Conservation (phyloP, 805 yeast genomes). For the Metschnikowia hibisci region DNA sequence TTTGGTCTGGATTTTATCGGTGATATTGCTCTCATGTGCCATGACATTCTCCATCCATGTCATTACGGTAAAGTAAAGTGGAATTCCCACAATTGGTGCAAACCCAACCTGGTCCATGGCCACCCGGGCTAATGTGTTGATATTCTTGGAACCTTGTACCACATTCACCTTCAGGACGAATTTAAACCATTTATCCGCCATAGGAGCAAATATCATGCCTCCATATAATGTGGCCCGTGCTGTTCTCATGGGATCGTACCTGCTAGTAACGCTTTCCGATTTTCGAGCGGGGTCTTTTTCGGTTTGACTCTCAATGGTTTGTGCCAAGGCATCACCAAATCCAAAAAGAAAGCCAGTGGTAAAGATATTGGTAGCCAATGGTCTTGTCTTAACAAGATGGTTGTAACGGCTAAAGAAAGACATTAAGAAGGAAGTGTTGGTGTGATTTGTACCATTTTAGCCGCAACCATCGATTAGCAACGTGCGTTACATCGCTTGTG, state of each 20-base stretch:
- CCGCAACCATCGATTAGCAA: too few species aligned
- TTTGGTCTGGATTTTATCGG: constrained; percentile 38
- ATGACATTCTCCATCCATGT: constrained; percentile 54
- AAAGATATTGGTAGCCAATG: constrained; percentile 43
- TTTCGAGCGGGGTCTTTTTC: constrained; percentile 1
- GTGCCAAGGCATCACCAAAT: constrained; percentile 73
- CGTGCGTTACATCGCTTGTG: too few species aligned
- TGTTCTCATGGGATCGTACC: constrained; percentile 54
- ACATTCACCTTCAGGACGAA: constrained; percentile 42
- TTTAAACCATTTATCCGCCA: constrained; percentile 70
- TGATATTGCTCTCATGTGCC: constrained; percentile 31
- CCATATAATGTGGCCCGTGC: constrained; percentile 68
- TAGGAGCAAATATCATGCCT: constrained; percentile 66
- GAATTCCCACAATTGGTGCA: constrained; percentile 73
- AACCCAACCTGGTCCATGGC: constrained; percentile 68
- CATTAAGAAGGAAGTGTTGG: constrained; percentile 1
- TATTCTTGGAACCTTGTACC: constrained; percentile 24
- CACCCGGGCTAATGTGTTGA: constrained; percentile 42
- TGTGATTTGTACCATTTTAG: neutral
- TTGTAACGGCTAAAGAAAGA: constrained; percentile 20
- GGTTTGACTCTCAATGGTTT: constrained; percentile 27
- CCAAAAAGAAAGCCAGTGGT: constrained; percentile 62
- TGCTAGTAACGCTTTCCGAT: neutral
- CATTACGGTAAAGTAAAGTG: constrained; percentile 66
- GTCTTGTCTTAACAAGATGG: constrained; percentile 29